Percentiles rank a stretch among this genome's conserved stretches.
Conservation (phyloP, 2,329 filamentous ascomycete species). For the Microascus cirrosus region DNA sequence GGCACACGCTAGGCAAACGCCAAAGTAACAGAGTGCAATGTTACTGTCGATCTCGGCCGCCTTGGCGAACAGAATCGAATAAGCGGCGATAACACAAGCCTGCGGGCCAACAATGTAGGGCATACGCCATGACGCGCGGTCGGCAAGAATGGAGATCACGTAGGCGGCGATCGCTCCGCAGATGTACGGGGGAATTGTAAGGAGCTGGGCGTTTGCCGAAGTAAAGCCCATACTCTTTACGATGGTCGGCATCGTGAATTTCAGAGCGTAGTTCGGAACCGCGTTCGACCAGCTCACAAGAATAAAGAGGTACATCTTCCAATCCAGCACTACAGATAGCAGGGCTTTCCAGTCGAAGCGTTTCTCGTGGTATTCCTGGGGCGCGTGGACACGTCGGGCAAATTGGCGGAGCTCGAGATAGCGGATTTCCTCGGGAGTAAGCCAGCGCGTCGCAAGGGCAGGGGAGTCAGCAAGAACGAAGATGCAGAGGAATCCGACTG, state of each 20-base stretch:
- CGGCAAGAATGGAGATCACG: conserved; percentile 1
- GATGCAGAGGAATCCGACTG: conserved; percentile 29
- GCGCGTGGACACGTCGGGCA: conserved; percentile 17
- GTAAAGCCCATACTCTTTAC: conserved; percentile 13
- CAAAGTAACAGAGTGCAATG: conserved; percentile 32
- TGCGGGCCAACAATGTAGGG: conserved; percentile 26
- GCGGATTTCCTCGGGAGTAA: conserved; percentile 27
- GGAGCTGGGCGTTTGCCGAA: conserved; percentile 13
- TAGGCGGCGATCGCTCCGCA: conserved; percentile 6
- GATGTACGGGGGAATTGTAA: conserved; percentile 14
- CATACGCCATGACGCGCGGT: conserved; percentile 5
- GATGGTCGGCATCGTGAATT: conserved; percentile 24
- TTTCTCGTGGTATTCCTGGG: conserved; percentile 36
- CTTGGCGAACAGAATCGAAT: conserved; percentile 15
- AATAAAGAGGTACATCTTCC: conserved; percentile 32
- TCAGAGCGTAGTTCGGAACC: conserved; percentile 22
- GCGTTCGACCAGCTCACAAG: conserved; percentile 10
- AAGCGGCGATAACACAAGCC: conserved; percentile 23
- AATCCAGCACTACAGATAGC: conserved; percentile 45
- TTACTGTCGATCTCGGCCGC: conserved; percentile 19
- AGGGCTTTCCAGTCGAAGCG: conserved; percentile 45
- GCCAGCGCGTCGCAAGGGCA: conserved; percentile 32
- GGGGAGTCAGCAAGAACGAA: conserved; percentile 51
- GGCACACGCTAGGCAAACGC: conserved; percentile 21
- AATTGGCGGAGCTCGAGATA: conserved; percentile 26